Evolutionary conservation across 2,329 filamentous ascomycete species (phyloP), one percentile per base, ranked within the genome.

Genomic region (Botrytis aclada): DNA sequence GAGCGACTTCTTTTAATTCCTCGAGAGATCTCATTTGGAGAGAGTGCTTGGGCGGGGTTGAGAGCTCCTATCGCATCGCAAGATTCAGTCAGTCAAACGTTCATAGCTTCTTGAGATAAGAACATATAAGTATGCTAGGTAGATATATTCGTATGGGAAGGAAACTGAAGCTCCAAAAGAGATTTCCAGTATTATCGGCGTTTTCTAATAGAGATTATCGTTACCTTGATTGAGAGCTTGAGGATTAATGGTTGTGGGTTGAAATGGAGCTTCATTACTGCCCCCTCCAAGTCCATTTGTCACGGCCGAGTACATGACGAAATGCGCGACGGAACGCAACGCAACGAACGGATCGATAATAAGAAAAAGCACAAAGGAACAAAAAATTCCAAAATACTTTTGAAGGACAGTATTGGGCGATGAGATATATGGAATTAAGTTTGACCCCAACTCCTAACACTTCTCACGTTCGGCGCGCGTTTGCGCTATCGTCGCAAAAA

Each of bases 1-100:
- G 93, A 95, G 77, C 92, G 90, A 86, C 89, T 92, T 82, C 93
- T 89, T 85, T 97, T 97, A 79, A 91, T 84, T 78, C 92, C 92
- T 82, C 93, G 90, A 77, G 90, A 83, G 81, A 84, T 85, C 82
- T 85, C 82, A 83, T 85, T 82, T 83, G 82, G 83, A 84, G 89
- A 87, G 79, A 83, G 82, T 75, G 81, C 82, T 75, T 82, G 82
- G 77, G 83, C 72, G 64, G 77, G 74, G 76, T 77, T 79, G 62
- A 80, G 73, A 74, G 76, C 74, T 77, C 78, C 79, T 80, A 72
- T 45, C 34, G 51, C 37, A 18, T 63, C 22, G 32, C 22, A 56
- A n/a, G 58, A 60, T 39, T 56, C 34, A 58, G 65, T 72, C 29
- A 72, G 47, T 70, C 25, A 1, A 22, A 29, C 20, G 45, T 61